Conservation (phyloP, 2,329 filamentous ascomycete species). For the Chrysoporthe cubensis region DNA sequence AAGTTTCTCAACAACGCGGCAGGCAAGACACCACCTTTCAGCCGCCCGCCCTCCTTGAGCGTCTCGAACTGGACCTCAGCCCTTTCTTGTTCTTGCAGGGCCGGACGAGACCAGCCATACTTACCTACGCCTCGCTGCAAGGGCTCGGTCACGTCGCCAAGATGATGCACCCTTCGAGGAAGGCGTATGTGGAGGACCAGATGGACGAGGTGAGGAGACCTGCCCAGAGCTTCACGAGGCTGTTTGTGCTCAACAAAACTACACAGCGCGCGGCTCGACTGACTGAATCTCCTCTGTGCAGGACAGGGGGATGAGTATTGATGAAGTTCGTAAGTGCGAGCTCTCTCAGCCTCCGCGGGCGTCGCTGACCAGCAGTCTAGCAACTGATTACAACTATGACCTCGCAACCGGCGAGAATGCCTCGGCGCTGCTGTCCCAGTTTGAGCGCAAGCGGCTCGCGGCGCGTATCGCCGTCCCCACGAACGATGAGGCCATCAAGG, state of each 20-base stretch:
- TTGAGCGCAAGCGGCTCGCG: conserved; percentile 87
- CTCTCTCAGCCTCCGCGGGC: background rate
- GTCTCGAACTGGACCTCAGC: background rate
- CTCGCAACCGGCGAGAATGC: conserved; percentile 79
- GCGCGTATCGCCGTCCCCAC: conserved; percentile 91
- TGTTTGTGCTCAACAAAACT: conserved; percentile 31
- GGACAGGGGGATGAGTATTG: conserved; percentile 48
- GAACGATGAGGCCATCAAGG: conserved; percentile 84
- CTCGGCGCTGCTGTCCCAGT: conserved; percentile 82
- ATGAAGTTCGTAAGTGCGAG: conserved; percentile 49
- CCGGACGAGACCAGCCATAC: conserved; percentile 2
- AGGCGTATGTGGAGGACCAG: conserved; percentile 91
- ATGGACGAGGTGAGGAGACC: conserved; percentile 62
- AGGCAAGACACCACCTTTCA: conserved; percentile 9
- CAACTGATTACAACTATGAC: conserved; percentile 81
- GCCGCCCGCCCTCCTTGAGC: background rate
- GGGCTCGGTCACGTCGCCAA: conserved; percentile 33
- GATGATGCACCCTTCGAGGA: conserved; percentile 84
- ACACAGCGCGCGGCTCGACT: conserved; percentile 32
- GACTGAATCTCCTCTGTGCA: conserved; percentile 35
- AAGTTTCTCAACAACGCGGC: conserved; percentile 1
- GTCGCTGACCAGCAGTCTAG: conserved; percentile 29
- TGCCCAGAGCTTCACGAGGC: conserved; percentile 21
- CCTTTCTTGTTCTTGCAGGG: background rate
- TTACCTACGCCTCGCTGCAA: background rate